Evolutionary conservation across 495 filamentous ascomycete species (phyloP).

Genomic region (Hyphodiscus hymeniophilus): DNA sequence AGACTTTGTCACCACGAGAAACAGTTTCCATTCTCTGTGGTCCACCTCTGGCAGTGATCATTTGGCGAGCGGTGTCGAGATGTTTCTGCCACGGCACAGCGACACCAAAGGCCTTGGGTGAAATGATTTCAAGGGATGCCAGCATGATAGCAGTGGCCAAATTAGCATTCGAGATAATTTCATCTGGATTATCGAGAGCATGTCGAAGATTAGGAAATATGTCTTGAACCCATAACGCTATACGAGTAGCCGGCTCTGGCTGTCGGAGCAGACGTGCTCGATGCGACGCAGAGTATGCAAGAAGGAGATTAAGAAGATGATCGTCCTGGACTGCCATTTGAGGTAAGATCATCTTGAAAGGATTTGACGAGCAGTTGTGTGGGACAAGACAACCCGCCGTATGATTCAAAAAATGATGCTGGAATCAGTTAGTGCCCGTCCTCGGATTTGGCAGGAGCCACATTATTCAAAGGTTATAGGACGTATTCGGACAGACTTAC

Average conservation of each 20-base stretch:
- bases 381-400: conserved; percentile 65
- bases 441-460: neutral
- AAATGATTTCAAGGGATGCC: conserved; percentile 77
- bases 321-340: conserved; percentile 60
- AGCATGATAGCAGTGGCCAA: conserved; percentile 84
- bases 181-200: conserved; percentile 52
- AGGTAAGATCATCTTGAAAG: conserved; percentile 63
- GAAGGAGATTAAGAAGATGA: conserved; percentile 68
- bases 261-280: conserved; percentile 69
- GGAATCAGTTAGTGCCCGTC: conserved; percentile 2
- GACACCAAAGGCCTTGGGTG: conserved; percentile 63
- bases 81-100: conserved; percentile 74
- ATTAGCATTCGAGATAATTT: conserved; percentile 60
- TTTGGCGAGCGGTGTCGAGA: conserved; percentile 64
- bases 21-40: conserved; percentile 40
- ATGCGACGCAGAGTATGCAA: conserved; percentile 78
- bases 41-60: conserved; percentile 63
- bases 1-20: conserved; percentile 47
- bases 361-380: conserved; percentile 67
- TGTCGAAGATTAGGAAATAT: conserved; percentile 67
- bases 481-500: conserved; percentile 23
- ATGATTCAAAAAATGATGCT: conserved; percentile 74
- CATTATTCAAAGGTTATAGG: conserved; percentile 1
- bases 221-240: conserved; percentile 69
- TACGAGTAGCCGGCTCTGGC: conserved; percentile 67